phyloP scores from a whole-genome alignment of 23 red algal species.

The Gracilaria caudata region DNA sequence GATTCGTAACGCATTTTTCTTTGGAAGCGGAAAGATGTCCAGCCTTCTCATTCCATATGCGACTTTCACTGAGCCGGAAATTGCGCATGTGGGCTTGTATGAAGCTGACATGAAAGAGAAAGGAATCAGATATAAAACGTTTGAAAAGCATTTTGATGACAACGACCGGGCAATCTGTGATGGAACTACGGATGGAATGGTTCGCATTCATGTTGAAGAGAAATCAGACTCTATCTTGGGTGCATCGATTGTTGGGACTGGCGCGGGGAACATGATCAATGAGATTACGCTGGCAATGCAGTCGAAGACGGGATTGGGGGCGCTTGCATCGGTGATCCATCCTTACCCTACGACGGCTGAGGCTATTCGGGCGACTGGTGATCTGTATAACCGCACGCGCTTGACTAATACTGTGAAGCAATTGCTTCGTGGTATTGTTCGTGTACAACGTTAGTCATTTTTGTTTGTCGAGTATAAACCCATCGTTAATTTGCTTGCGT shows the following conservation, averaged over 20 bases:
- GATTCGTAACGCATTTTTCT: slow-evolving; percentile 84
- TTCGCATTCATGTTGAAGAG: slow-evolving; percentile 69
- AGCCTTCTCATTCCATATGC: slow-evolving; percentile 77
- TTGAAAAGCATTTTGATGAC: slow-evolving; percentile 78
- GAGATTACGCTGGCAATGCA: slow-evolving; percentile 81
- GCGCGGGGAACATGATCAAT: slow-evolving; percentile 81
- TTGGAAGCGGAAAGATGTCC: slow-evolving; percentile 75
- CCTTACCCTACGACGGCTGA: slow-evolving; percentile 87
- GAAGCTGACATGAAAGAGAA: slow-evolving; percentile 71
- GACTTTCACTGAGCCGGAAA: slow-evolving; percentile 73
- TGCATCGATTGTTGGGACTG: slow-evolving; percentile 54
- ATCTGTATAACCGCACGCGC: slow-evolving; percentile 73
- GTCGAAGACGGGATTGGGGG: slow-evolving; percentile 64
- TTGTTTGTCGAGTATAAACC: not conserved
- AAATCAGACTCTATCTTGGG: slow-evolving; percentile 77
- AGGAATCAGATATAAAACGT: slow-evolving; percentile 64
- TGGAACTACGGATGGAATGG: slow-evolving; percentile 59
- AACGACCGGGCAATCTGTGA: slow-evolving; percentile 87
- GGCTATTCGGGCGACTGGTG: slow-evolving; percentile 60
- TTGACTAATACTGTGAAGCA: slow-evolving; percentile 72
- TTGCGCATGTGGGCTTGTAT: slow-evolving; percentile 79
- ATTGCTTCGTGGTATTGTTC: slow-evolving; percentile 64
- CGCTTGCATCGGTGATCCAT: slow-evolving; percentile 78
- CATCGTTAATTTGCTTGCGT: no score
- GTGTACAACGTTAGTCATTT: slow-evolving; percentile 59